Percentiles rank a stretch among this genome's conserved stretches.
phyloP scores from a whole-genome alignment of 164 flowering plant genomes.

The Vitis labrusca region DNA sequence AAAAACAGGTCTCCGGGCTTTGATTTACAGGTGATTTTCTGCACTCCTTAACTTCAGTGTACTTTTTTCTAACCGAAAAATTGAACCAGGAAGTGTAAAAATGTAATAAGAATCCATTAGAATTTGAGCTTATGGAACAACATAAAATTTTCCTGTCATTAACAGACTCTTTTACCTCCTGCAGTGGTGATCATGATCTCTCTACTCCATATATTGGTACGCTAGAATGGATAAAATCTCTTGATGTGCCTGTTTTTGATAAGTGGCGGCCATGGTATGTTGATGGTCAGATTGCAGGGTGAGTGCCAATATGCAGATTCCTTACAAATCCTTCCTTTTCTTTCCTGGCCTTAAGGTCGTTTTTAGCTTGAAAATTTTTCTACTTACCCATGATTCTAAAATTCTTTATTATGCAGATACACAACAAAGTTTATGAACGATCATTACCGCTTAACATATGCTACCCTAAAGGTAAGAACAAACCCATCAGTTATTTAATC shows the following conservation, averaged over 20 bases:
- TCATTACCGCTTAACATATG: constrained; percentile 28
- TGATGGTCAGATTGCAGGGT: constrained; percentile 34
- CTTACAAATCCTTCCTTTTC: too few relatives aligned
- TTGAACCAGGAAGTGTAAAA: too few relatives aligned
- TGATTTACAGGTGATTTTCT: constrained; percentile 14
- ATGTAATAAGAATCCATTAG: too few relatives aligned
- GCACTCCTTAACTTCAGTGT: too few relatives aligned
- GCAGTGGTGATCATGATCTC: constrained; percentile 18
- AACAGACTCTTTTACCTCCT: neutral
- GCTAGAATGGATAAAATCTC: constrained; percentile 15
- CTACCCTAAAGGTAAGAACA: constrained; percentile 37
- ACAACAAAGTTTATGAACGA: constrained; percentile 24
- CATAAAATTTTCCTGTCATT: too few relatives aligned
- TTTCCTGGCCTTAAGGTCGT: too few relatives aligned
- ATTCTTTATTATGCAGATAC: constrained; percentile 21
- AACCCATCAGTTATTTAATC: too few relatives aligned
- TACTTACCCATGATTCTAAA: too few relatives aligned
- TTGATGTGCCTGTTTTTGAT: constrained; percentile 15
- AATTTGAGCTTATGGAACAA: too few relatives aligned
- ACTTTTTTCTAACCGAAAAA: too few relatives aligned
- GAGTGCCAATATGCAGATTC: neutral
- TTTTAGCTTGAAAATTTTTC: too few relatives aligned
- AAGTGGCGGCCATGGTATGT: constrained; percentile 33
- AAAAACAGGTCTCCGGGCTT: constrained; percentile 18
- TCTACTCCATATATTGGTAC: constrained; percentile 11